A percentile compares a stretch with the other conserved stretches of the same genome.
Conservation (phyloP, 306 rosid genomes). For the Alnus rubra region DNA sequence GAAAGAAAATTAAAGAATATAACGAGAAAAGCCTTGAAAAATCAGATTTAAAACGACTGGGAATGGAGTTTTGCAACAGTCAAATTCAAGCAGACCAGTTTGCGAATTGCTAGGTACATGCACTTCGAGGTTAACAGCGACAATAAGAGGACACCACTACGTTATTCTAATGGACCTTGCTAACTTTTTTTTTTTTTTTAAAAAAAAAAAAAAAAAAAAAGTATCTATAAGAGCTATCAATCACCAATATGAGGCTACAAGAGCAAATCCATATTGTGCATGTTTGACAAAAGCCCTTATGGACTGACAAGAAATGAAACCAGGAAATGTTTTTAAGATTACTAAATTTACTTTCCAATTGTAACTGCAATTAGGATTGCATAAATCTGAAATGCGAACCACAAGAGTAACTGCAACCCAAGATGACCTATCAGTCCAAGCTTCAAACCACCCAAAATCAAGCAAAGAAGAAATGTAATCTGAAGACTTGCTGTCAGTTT, state of each 20-base stretch:
- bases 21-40: not conserved
- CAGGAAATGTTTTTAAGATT: not conserved
- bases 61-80: not conserved
- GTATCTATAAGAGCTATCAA: not conserved
- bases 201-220: not conserved
- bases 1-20: not conserved
- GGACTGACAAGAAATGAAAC: not conserved
- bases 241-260: not conserved
- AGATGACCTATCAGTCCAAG: not conserved
- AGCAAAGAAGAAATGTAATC: conserved; percentile 16
- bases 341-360: not conserved
- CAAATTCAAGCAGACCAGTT: not conserved
- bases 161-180: not conserved
- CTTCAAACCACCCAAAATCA: conserved; percentile 21
- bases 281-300: not conserved
- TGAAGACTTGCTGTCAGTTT: conserved; percentile 14
- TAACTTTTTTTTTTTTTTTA: not conserved
- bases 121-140: not conserved
- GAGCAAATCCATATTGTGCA: not conserved
- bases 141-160: not conserved
- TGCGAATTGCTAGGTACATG: not conserved
- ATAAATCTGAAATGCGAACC: conserved; percentile 18
- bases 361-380: conserved; percentile 10
- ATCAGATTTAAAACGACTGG: not conserved
- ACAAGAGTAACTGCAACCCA: conserved; percentile 16